A percentile compares a stretch with the other conserved stretches of the same genome.
Evolutionary conservation across 768 basidiomycete species (phyloP).

Genomic region (Collybia sordida): DNA sequence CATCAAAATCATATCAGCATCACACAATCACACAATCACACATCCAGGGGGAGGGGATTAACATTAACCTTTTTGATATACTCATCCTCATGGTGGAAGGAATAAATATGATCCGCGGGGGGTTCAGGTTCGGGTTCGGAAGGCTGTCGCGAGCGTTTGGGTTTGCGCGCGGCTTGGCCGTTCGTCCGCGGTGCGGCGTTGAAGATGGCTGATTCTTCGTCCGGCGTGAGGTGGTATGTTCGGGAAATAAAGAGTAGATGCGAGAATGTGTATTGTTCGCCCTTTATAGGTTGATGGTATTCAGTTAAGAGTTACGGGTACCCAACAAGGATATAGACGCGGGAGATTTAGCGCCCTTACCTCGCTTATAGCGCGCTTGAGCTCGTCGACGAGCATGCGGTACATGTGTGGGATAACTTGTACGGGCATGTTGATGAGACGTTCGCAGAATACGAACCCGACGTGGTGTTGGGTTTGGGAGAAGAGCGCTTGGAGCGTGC

Average conservation of each 20-base stretch:
- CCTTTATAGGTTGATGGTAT: constrained; percentile 32
- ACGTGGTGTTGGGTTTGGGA: constrained; percentile 55
- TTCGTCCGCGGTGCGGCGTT: constrained; percentile 34
- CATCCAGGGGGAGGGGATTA: too few species aligned
- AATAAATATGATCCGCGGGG: constrained; percentile 54
- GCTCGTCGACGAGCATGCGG: constrained; percentile 80
- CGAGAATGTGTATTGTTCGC: constrained; percentile 67
- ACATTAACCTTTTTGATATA: constrained; percentile 56
- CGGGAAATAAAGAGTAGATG: constrained; percentile 78
- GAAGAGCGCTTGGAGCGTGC: constrained; percentile 54
- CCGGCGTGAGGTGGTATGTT: constrained; percentile 70
- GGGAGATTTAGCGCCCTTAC: constrained; percentile 35
- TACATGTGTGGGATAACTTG: constrained; percentile 94
- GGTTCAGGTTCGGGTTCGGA: constrained; percentile 17
- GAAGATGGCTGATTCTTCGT: constrained; percentile 59
- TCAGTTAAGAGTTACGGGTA: too few species aligned
- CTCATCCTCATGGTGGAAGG: constrained; percentile 88
- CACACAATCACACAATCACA: too few species aligned
- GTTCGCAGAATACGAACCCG: constrained; percentile 83
- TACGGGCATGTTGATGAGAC: constrained; percentile 94
- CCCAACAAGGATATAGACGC: neutral
- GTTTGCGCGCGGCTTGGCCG: constrained; percentile 36
- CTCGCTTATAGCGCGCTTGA: constrained; percentile 68
- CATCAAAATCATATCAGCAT: neutral
- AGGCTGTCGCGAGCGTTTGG: constrained; percentile 25